Conservation (phyloP, 2,329 filamentous ascomycete species). For the Diaporthe sp. region DNA sequence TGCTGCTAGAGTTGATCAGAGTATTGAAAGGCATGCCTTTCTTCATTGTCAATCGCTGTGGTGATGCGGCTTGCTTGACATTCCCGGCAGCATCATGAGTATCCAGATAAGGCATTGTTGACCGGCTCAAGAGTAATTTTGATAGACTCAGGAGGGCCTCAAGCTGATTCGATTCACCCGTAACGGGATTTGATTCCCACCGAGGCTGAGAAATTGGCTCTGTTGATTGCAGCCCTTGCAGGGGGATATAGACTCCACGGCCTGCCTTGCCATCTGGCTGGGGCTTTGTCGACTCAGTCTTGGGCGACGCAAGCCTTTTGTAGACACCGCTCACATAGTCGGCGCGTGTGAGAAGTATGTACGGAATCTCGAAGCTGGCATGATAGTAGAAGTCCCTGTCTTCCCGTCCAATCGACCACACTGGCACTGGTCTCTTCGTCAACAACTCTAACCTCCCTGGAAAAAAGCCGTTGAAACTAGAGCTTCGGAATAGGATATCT, state of each 20-base stretch:
- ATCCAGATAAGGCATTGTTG: too few species aligned
- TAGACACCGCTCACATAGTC: not conserved
- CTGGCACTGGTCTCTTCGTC: not conserved
- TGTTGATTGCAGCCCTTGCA: too few species aligned
- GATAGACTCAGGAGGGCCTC: not conserved
- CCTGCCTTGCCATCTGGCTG: not conserved
- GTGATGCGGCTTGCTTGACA: too few species aligned
- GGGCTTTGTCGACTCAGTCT: too few species aligned
- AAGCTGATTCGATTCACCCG: not conserved
- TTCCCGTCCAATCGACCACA: not conserved
- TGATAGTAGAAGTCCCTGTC: not conserved
- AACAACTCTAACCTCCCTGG: not conserved
- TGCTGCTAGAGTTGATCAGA: conserved; percentile 31
- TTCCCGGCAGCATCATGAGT: not conserved
- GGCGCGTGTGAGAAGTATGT: not conserved
- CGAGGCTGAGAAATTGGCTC: too few species aligned
- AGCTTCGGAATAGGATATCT: not conserved
- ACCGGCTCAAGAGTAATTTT: not conserved
- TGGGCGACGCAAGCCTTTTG: fast-evolving
- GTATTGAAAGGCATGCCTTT: conserved; percentile 33
- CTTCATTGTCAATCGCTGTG: conserved; percentile 17
- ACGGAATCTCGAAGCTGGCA: conserved; percentile 10
- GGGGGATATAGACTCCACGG: not conserved
- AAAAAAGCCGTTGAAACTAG: not conserved
- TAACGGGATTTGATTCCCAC: too few species aligned